phyloP scores from a whole-genome alignment of 331 rosid genomes.

The Telfairia occidentalis region DNA sequence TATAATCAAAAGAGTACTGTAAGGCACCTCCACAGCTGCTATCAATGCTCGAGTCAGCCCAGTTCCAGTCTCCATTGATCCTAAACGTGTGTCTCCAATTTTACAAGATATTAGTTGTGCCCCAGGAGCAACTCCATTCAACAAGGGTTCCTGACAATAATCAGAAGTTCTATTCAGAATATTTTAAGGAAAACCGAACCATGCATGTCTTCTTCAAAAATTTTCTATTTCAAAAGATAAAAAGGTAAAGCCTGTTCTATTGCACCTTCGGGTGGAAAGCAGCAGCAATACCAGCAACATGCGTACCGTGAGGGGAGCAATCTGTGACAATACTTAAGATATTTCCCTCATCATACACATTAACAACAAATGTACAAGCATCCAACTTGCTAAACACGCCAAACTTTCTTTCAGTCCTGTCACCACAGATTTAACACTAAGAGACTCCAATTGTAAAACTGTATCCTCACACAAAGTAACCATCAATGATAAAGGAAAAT shows the following conservation, averaged over 20 bases:
- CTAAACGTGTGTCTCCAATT: conserved; percentile 88
- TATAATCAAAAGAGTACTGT: conserved; percentile 6
- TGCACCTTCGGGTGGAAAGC: conserved; percentile 85
- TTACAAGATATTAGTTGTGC: conserved; percentile 89
- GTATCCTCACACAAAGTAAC: not conserved
- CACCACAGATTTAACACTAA: conserved; percentile 15
- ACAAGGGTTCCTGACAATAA: conserved; percentile 58
- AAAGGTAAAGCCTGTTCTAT: not conserved
- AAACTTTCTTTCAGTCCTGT: conserved; percentile 60
- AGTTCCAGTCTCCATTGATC: conserved; percentile 94
- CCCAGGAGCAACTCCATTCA: conserved; percentile 97
- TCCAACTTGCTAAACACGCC: conserved; percentile 83
- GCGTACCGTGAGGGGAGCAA: conserved; percentile 84
- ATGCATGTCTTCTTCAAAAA: not conserved
- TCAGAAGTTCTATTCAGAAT: not conserved
- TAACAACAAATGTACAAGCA: conserved; percentile 72
- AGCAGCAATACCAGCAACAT: conserved; percentile 84
- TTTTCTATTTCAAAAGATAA: not conserved
- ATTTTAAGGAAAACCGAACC: not conserved
- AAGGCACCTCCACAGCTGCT: conserved; percentile 78
- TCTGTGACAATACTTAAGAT: conserved; percentile 75
- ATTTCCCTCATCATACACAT: conserved; percentile 70
- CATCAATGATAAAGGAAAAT: not conserved
- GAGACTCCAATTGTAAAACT: conserved; percentile 3
- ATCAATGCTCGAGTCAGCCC: conserved; percentile 80